A percentile compares a stretch with the other conserved stretches of the same genome.
phyloP scores from a whole-genome alignment of 1,139 yeast species.

The Suhomyces terraborum region DNA sequence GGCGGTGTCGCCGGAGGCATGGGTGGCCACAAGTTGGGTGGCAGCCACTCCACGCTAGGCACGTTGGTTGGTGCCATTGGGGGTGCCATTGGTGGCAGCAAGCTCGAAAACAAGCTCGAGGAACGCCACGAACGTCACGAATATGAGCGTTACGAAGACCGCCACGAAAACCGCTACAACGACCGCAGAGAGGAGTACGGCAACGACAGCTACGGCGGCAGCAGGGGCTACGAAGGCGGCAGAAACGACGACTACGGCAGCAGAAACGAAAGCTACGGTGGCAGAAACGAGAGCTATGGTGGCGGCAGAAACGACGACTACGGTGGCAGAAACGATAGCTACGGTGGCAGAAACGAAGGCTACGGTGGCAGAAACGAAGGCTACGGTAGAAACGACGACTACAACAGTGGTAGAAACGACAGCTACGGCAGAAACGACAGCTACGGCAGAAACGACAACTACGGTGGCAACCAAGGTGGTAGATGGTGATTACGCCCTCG shows the following conservation, averaged over 20 bases:
- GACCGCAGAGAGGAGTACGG: constrained; percentile 15
- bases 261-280: constrained; percentile 17
- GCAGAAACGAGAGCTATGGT: constrained; percentile 16
- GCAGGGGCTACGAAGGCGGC: constrained; percentile 15
- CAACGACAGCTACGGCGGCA: constrained; percentile 12
- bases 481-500: constrained; percentile 11
- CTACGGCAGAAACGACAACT: constrained; percentile 13
- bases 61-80: constrained; percentile 60
- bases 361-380: constrained; percentile 14
- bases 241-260: constrained; percentile 15
- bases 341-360: constrained; percentile 18
- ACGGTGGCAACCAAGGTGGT: constrained; percentile 16
- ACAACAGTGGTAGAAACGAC: constrained; percentile 12
- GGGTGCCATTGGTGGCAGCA: constrained; percentile 62
- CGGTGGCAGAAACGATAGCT: constrained; percentile 14
- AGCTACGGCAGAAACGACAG: constrained; percentile 14
- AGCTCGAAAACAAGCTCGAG: constrained; percentile 46
- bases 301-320: constrained; percentile 15
- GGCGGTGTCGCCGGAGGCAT: constrained; percentile 66
- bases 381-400: constrained; percentile 15
- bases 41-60: constrained; percentile 53
- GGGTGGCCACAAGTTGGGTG: constrained; percentile 47
- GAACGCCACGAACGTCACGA: constrained; percentile 18
- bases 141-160: constrained; percentile 11
- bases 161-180: constrained; percentile 18